Evolutionary conservation across 805 yeast species (phyloP), one percentile per base, ranked within the genome.

Genomic region (Clavispora carvajalis): DNA sequence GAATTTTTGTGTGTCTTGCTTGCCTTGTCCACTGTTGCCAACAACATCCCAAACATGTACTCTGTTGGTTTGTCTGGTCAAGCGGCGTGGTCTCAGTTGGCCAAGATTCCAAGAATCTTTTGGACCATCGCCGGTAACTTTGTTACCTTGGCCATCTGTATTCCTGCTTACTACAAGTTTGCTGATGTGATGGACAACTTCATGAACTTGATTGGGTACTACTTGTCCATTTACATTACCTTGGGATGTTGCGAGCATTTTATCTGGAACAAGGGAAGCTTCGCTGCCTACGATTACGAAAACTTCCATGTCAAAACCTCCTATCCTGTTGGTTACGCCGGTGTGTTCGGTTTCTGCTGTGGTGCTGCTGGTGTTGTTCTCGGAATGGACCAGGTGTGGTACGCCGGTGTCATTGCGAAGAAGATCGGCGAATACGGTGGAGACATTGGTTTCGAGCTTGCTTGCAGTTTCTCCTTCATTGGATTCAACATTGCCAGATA

Each of bases 1-100:
- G 82, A 86, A 62, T 88, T 90, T 73, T 81, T 90, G 64, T 78
- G 90, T 65, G 96, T 90, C 23, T 22, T 90, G 15, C 69, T 90
- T 48, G 87, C 95, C 13, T 66, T 90, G 50, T 86, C 96, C 23
- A 87, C 95, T 23, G 83, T 90, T 42, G 82, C 96, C 49, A 88
- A 87, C 74, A 89, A 88, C 69, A 79, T 89, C 62, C 96, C 96
- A 63, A 89, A 88, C 71, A 81, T 88, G 84, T 90, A 90, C 72
- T 86, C 97, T 19, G 77, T 88, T 54, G 90, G 88, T 30, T 73
- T 90, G 57, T 81, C 89, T 49, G 88, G 89, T 25, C 97, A 90
- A 68, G 79, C 93, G 33, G 67, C 85, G 54, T 85, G 91, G 85
- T 77, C 84, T 41, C 79, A 77, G 48, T 76, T 89, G 57, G 71